Evolutionary conservation across 305 asterid species (phyloP), one percentile per base, ranked within the genome.

Genomic region (Solanum hybrid): DNA sequence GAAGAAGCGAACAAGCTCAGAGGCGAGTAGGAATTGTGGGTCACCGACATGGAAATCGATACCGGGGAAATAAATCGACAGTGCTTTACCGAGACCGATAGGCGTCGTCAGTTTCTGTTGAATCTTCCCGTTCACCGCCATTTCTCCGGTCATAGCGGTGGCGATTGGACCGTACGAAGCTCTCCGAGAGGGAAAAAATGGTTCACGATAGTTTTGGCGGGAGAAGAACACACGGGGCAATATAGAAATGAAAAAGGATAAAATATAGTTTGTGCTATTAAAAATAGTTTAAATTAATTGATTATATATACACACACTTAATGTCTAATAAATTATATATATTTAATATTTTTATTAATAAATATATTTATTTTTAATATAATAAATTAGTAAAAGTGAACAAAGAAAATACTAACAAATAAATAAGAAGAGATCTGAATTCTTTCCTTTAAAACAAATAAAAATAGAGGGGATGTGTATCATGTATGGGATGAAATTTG

Each of bases 1-100:
- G 93, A 97, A 96, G 93, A 96, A 95, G 71, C 80, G 89, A 81
- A 91, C 89, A 85, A 97, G 97, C 12, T 94, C 92, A 88, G 98
- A 94, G 34, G 97, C 90, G 90, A 97, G 96, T n/a, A 84, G 90
- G 88, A 90, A 89, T 87, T 93, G 94, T 31, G 94, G 92, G 34
- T 94, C 98, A 24, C 93, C 96, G 88, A 80, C 76, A 20, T 94
- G 88, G 66, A 88, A 87, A 29, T 91, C 93, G 88, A 88, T 91
- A 87, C 92, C 93, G 88, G 97, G 98, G 82, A 95, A 94, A 92
- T 97, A 97, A 20, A 93, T 31, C 85, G 92, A 90, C 82, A 96
- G 88, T 69, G 92, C 90, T 86, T 94, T 91, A 89, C 92, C 90
- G 66, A 96, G 64, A 86, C 94, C 95, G 60, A 89, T 79, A 22